Evolutionary conservation across 2,329 filamentous ascomycete genomes (phyloP), one percentile per base, ranked within the genome.

Genomic region (Pseudocercospora pini-densiflorae): DNA sequence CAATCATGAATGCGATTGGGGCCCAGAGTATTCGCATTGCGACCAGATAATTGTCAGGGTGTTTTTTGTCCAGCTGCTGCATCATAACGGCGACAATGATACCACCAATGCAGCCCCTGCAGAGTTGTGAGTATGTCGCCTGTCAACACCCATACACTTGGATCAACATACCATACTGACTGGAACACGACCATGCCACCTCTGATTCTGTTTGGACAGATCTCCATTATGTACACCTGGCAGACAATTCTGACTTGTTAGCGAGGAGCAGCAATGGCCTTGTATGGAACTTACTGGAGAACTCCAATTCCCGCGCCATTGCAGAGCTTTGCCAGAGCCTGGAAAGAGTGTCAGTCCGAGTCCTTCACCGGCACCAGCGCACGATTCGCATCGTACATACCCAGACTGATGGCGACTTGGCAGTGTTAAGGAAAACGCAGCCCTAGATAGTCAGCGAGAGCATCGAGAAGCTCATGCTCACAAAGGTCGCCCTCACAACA

Each of bases 181-280:
- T 62, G 60, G 10, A 62, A 62, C 21, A 40, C 43, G 19, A 62
- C 60, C 60, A 62, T 62, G 10, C 47, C 49, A 19, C 60, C 60
- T 19, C 60, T 49, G 5, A 62, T 62, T 24, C 47, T 21, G 40
- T 62, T 62, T 3, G 60, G 60, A 27, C 47, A 55, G 47, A 62
- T 62, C 43, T 62, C 60, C 60, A 62, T 62, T 7, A 62, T 54
- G 9, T 62, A 62, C 10, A 62, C 60, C 36, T 62, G 60, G 33
- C 60, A 62, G 19, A 62, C 60, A 36, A 62, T 55, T 19, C 57
- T 58, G 14, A 59, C 23, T 24, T 27, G 36, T 43, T 23, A 43
- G 57, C 14, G 40, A 19, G 14, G 21, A 24, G 12, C 12, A 43
- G 12, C 23, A n/a, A 7, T n/a, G 16, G 51, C 1, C 7, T 16